Evolutionary conservation across 2,329 filamentous ascomycete genomes (phyloP).

Genomic region (Fusarium verticillioides): DNA sequence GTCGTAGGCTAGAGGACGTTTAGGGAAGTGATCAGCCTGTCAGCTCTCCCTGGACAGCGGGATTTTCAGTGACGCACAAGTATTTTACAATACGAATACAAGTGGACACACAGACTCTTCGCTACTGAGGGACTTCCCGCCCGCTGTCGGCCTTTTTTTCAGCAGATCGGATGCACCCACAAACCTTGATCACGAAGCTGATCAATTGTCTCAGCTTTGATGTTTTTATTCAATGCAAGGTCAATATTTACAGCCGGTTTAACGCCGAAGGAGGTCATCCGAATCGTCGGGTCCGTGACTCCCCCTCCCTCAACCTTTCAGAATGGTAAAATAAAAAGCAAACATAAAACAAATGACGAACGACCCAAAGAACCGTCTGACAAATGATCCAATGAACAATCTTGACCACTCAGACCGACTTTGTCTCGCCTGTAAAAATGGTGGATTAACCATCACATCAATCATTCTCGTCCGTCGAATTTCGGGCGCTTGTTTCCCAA

Average conservation of each 20-base stretch:
- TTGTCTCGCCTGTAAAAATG: background rate
- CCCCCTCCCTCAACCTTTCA: background rate
- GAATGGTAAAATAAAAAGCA: background rate
- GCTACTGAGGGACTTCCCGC: background rate
- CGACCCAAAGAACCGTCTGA: background rate
- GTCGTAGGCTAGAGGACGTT: background rate
- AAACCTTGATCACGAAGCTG: background rate
- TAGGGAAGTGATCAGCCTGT: background rate
- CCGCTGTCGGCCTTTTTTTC: background rate
- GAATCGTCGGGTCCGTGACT: background rate
- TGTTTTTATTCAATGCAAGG: background rate
- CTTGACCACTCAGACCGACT: background rate
- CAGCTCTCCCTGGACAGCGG: background rate
- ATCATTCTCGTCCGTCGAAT: conserved; percentile 9
- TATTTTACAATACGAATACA: background rate
- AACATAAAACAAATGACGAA: background rate
- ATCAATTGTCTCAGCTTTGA: background rate
- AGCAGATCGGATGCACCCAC: background rate
- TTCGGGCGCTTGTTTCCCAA: conserved; percentile 14
- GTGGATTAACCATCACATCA: conserved; percentile 13
- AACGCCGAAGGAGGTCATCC: background rate
- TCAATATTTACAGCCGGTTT: background rate
- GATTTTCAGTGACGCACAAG: background rate
- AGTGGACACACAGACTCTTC: background rate
- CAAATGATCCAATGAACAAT: background rate